Evolutionary conservation across 225 moss, liverwort and hornwort genomes (phyloP), one percentile per base, ranked within the genome.

Genomic region (Climacium dendroides): DNA sequence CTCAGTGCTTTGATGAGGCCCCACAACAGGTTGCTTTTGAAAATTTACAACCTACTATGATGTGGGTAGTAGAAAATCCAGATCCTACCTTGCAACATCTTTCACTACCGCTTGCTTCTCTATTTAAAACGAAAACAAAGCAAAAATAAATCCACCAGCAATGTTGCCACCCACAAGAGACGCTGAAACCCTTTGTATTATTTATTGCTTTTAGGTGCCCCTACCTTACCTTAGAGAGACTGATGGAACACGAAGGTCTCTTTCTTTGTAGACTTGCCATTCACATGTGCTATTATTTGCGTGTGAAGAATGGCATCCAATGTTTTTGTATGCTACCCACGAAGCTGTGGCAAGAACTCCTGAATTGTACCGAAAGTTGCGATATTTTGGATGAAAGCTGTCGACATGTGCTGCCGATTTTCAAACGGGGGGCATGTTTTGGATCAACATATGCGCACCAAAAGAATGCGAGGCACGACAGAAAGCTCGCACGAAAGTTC

Each of bases 1-100:
- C n/a, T n/a, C n/a, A n/a, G n/a, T n/a, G n/a, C n/a, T n/a, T n/a
- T n/a, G n/a, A n/a, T n/a, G n/a, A n/a, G n/a, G n/a, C n/a, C n/a
- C n/a, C n/a, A n/a, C n/a, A n/a, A n/a, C n/a, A n/a, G n/a, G n/a
- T 43, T 43, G 23, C 9, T 43, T 71, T 17, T 10, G 6, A 72
- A 45, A 29, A 29, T 17, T 6, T 10, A 29, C 2, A 45, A 10
- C 29, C 6, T 29, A 9, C 10, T 72, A n/a, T n/a, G n/a, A 3
- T 29, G 0, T 16, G 1, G 4, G 0, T 5, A 73, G 6, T 1
- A 28, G 0, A 16, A 74, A 48, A 32, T 50, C 12, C 12, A 50
- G 2, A 74, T 45, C 19, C 32, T 74, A 2, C 19, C 19, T 50
- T 19, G 5, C 7, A 48, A 19, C 7, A 74, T 74, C 26, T 19